Percentiles rank a stretch among this genome's conserved stretches.
phyloP scores from a whole-genome alignment of 768 basidiomycete genomes.

The Leccinum subgranulosum region DNA sequence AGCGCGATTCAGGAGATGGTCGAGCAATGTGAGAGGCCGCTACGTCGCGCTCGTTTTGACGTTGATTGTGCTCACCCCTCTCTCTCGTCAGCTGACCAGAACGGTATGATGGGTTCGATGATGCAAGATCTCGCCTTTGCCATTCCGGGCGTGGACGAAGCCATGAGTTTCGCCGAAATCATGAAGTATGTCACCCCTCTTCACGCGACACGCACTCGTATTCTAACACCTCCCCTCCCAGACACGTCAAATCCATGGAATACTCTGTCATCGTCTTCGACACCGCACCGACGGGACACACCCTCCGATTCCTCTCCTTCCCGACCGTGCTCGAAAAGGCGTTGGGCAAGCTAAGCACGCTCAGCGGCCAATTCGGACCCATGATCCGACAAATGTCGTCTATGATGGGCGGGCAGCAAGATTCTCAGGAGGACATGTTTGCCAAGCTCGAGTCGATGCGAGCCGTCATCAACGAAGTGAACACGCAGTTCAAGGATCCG shows the following conservation, averaged over 20 bases:
- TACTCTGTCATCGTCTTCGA: constrained; percentile 99
- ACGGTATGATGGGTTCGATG: constrained; percentile 98
- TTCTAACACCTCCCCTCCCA: constrained; percentile 29
- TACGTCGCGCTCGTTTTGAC: background rate
- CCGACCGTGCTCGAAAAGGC: constrained; percentile 97
- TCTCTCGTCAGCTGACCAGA: constrained; percentile 64
- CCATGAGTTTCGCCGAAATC: constrained; percentile 99
- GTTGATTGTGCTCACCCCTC: background rate
- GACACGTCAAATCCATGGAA: constrained; percentile 99
- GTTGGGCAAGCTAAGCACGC: constrained; percentile 85
- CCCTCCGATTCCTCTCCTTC: constrained; percentile 97
- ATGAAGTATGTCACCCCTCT: constrained; percentile 72
- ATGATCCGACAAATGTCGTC: constrained; percentile 96
- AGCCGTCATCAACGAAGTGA: constrained; percentile 95
- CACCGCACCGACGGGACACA: constrained; percentile 98
- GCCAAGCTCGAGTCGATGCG: constrained; percentile 97
- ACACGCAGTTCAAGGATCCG: constrained; percentile 98
- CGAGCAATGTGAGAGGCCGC: constrained; percentile 70
- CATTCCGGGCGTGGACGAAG: constrained; percentile 98
- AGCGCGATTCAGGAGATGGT: constrained; percentile 99
- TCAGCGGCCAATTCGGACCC: constrained; percentile 95
- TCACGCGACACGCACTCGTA: no score
- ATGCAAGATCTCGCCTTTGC: constrained; percentile 99
- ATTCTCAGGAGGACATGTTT: constrained; percentile 97
- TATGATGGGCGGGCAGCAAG: constrained; percentile 92